Evolutionary conservation across 1,284 basidiomycete genomes (phyloP), one percentile per base, ranked within the genome.

Genomic region (Porogramme epimiltina): DNA sequence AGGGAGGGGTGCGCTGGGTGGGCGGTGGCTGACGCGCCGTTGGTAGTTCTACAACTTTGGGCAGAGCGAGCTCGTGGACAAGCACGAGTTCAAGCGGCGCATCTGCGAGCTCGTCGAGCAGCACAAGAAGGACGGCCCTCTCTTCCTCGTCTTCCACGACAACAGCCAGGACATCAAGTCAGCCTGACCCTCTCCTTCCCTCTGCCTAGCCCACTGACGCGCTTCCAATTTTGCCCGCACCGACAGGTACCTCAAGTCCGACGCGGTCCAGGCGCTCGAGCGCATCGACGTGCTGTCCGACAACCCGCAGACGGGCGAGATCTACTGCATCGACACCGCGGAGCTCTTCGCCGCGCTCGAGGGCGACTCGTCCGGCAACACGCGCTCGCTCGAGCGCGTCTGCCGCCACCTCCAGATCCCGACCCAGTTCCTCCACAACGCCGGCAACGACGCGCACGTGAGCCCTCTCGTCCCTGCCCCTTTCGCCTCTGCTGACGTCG

Each of bases 101-200:
- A 78, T 91, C 52, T 68, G 71, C 46, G 67, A 73, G 1, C 67
- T 91, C 39, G 58, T 93, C 40, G 61, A 67, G 3, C 59, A 66
- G 4, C 67, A 81, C 51, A 62, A 66, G 4, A 56, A 64, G 11
- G 60, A 70, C 24, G 87, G 86, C 1, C 85, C 89, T 0, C 68
- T 92, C n/a, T 91, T 85, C 65, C 75, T 93, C 26, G 76, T 93
- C 10, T 90, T 93, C 66, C 91, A 93, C 66, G 89, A 91, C 64
- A 73, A 78, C 45, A 78, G 71, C 52, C 81, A 86, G 56, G 91
- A 93, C 66, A 73, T 93, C 66, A 87, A 86, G 84, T 87, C 56
- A 39, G 79, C 65, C n/a, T n/a, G 11, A 20, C 15, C 31, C 4
- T 11, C 15, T 25, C 3, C 43, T 34, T 28, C 22, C 51, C 11